Conservation (phyloP, 805 yeast genomes). For the Kluyveromyces starmeri region DNA sequence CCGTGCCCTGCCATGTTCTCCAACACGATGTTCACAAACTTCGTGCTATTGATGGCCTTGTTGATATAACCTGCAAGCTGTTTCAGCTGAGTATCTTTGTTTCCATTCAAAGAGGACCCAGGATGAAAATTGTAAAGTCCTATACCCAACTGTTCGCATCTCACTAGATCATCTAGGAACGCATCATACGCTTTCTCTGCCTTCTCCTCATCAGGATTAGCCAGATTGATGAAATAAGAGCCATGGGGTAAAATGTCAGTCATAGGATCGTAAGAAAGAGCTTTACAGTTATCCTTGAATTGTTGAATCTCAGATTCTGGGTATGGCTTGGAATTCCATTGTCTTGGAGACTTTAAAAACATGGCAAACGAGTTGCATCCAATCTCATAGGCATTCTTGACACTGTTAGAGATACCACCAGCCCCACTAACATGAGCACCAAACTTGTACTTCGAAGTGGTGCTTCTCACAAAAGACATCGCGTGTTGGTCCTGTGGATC, state of each 20-base stretch:
- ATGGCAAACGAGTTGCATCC: conserved; percentile 77
- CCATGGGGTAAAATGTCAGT: conserved; percentile 91
- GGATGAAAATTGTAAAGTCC: conserved; percentile 91
- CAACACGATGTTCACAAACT: conserved; percentile 75
- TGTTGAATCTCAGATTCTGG: conserved; percentile 55
- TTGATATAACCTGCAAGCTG: conserved; percentile 75
- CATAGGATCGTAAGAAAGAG: conserved; percentile 58
- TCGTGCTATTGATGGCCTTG: conserved; percentile 62
- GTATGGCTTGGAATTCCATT: conserved; percentile 81
- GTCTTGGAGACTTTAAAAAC: conserved; percentile 81
- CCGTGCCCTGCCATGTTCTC: conserved; percentile 99
- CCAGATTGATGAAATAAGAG: conserved; percentile 85
- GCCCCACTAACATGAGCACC: conserved; percentile 87
- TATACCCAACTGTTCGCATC: conserved; percentile 80
- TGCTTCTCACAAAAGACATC: conserved; percentile 35
- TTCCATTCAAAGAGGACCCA: conserved; percentile 75
- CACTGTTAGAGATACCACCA: conserved; percentile 71
- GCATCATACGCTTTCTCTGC: conserved; percentile 66
- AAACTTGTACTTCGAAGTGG: conserved; percentile 44
- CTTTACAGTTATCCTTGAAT: conserved; percentile 55
- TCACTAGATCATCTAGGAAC: conserved; percentile 72
- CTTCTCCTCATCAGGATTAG: conserved; percentile 80
- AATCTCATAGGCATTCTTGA: conserved; percentile 45
- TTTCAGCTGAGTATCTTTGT: conserved; percentile 52
- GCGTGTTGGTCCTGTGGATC: no score